These are phyloP conservation scores for Crepidotus sp. DNA, from an alignment of 1,284 basidiomycete genomes.

Conservation along the genomic window DNA sequence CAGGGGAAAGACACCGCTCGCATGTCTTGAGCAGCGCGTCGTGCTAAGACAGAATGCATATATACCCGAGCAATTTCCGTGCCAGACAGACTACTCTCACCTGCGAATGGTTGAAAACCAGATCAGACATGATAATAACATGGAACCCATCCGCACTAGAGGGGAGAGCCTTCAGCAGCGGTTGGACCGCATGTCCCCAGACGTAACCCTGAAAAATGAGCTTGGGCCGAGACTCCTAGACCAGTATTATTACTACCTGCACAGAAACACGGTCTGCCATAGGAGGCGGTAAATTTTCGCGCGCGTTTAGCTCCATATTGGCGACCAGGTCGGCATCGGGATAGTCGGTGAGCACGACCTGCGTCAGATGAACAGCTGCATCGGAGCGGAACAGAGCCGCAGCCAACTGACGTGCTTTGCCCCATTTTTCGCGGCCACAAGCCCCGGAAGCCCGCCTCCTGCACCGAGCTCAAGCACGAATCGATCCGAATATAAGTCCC, in stretches of 20 bases:
- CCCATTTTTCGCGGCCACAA: conserved; percentile 64
- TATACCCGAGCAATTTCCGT: not conserved
- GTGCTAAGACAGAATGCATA: conserved; percentile 44
- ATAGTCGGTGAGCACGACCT: conserved; percentile 88
- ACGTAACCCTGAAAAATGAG: conserved; percentile 64
- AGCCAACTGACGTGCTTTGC: conserved; percentile 42
- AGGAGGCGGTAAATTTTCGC: conserved; percentile 39
- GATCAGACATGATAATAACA: conserved; percentile 83
- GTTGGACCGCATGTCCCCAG: conserved; percentile 70
- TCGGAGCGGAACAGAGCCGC: conserved; percentile 11
- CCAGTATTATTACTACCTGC: conserved; percentile 32
- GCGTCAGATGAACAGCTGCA: conserved; percentile 1
- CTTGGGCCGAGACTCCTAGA: not conserved
- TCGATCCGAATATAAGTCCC: conserved; percentile 33
- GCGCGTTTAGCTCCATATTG: conserved; percentile 70
- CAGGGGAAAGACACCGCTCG: conserved; percentile 26
- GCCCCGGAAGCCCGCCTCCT: conserved; percentile 81
- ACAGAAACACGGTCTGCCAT: conserved; percentile 32
- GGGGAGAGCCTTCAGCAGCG: conserved; percentile 36
- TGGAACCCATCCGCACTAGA: conserved; percentile 44
- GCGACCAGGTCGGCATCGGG: conserved; percentile 75
- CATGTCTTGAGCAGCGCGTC: conserved; percentile 76
- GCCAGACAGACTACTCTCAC: conserved; percentile 26
- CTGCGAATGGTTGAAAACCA: conserved; percentile 86
- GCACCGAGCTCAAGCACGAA: conserved; percentile 86